A percentile compares a stretch with the other conserved stretches of the same genome.
These are phyloP conservation scores for Pogostemon cablin DNA, from an alignment of 257 asterid genomes.

Conservation along the genomic window DNA sequence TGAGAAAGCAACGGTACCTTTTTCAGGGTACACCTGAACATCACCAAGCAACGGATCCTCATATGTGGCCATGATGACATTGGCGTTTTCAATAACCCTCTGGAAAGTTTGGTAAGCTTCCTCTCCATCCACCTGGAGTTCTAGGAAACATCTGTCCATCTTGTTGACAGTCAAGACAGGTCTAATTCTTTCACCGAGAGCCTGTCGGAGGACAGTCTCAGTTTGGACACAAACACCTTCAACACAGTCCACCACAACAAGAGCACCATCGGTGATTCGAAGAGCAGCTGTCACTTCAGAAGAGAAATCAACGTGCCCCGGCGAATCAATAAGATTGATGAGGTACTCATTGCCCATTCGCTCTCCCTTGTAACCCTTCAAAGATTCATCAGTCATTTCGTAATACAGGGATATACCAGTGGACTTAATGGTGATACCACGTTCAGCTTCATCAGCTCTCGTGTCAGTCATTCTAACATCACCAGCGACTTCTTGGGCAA, in stretches of 20 bases:
- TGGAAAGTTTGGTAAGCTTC: conserved; percentile 55
- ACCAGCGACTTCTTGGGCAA: conserved; percentile 62
- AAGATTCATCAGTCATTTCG: conserved; percentile 44
- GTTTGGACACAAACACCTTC: conserved; percentile 59
- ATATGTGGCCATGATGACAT: conserved; percentile 55
- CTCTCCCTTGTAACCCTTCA: conserved; percentile 50
- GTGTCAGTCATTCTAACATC: conserved; percentile 65
- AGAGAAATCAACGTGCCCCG: conserved; percentile 57
- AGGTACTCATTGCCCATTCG: conserved; percentile 54
- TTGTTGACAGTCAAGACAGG: conserved; percentile 55
- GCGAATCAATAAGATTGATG: conserved; percentile 54
- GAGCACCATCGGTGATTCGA: conserved; percentile 56
- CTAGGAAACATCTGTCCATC: conserved; percentile 61
- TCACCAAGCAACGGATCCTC: conserved; percentile 54
- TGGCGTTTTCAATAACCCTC: conserved; percentile 53
- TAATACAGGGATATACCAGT: conserved; percentile 60
- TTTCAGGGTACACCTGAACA: conserved; percentile 52
- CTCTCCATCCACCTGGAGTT: conserved; percentile 57
- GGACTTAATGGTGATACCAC: conserved; percentile 60
- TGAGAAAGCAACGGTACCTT: conserved; percentile 49
- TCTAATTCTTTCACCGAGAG: conserved; percentile 52
- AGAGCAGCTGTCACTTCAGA: conserved; percentile 58
- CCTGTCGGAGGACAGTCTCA: conserved; percentile 53
- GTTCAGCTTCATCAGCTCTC: conserved; percentile 65
- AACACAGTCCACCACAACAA: conserved; percentile 53